Evolutionary conservation across 2,329 filamentous ascomycete genomes (phyloP).

Genomic region (Teratosphaeria pseudoeucalypti): DNA sequence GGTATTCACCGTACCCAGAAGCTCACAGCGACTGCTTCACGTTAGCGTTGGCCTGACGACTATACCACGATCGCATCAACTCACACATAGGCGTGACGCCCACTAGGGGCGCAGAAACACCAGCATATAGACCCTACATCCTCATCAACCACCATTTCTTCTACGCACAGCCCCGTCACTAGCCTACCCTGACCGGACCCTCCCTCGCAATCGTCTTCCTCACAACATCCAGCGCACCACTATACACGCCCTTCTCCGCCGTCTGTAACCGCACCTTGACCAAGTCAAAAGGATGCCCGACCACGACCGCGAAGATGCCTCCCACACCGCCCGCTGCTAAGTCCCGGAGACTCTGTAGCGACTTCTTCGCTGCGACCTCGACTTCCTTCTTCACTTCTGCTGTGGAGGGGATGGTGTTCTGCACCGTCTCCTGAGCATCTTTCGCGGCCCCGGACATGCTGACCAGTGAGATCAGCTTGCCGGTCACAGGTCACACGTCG

Average conservation of each 20-base stretch:
- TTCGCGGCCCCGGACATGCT: slow-evolving; percentile 7
- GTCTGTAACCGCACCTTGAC: slow-evolving; percentile 98
- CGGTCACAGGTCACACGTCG: not conserved
- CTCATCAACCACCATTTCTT: not conserved
- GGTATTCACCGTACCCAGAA: slow-evolving; percentile 44
- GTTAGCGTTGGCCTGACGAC: slow-evolving; percentile 8
- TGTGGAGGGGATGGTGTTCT: slow-evolving; percentile 8
- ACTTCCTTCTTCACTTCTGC: slow-evolving; percentile 45
- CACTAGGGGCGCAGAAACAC: slow-evolving; percentile 85
- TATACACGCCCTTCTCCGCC: slow-evolving; percentile 86
- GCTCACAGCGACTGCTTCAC: slow-evolving; percentile 48
- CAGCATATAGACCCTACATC: slow-evolving; percentile 75
- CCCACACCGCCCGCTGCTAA: slow-evolving; percentile 85
- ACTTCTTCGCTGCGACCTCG: slow-evolving; percentile 40
- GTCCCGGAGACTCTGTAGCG: slow-evolving; percentile 61
- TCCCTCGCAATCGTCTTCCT: slow-evolving; percentile 78
- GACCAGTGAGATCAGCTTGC: not conserved
- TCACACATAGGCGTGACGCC: slow-evolving; percentile 98
- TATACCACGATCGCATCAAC: slow-evolving; percentile 31
- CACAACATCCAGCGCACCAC: slow-evolving; percentile 82
- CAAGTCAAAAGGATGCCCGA: slow-evolving; percentile 90
- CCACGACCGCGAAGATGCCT: slow-evolving; percentile 84
- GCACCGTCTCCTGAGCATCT: not conserved
- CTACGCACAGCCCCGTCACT: not conserved
- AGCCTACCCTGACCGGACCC: slow-evolving; percentile 51